Conservation (phyloP, 2,329 filamentous ascomycete genomes). For the Pestalotiopsis sp. region DNA sequence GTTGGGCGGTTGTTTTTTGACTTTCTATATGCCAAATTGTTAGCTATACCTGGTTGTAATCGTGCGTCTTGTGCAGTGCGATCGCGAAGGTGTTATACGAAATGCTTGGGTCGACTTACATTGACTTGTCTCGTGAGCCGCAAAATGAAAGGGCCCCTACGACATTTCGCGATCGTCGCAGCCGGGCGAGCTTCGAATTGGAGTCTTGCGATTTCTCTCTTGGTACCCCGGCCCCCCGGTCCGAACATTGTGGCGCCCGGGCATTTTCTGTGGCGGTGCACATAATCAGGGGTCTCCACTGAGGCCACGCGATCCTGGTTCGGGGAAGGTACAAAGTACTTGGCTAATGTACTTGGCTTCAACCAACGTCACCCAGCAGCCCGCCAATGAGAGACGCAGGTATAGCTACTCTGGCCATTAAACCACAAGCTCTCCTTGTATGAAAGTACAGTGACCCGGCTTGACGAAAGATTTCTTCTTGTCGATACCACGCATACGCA, state of each 20-base stretch:
- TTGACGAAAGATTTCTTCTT: not conserved
- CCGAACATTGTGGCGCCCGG: not conserved
- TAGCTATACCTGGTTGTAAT: not conserved
- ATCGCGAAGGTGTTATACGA: too few species aligned
- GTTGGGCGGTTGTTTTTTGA: slow-evolving; percentile 4
- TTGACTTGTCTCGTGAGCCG: not conserved
- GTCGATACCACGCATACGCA: not conserved
- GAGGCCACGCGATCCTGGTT: slow-evolving; percentile 1
- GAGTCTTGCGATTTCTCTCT: not conserved
- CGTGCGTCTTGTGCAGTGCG: not conserved
- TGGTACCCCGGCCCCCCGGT: not conserved
- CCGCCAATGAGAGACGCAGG: not conserved
- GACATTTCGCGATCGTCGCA: not conserved
- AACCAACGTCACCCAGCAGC: not conserved
- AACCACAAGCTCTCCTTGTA: not conserved
- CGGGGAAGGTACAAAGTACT: not conserved
- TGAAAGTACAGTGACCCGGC: not conserved
- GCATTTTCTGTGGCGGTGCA: not conserved
- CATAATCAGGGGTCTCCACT: not conserved
- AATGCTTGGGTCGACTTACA: not conserved
- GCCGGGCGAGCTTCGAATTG: not conserved
- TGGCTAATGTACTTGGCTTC: not conserved
- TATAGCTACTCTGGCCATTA: not conserved
- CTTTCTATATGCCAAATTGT: too few species aligned
- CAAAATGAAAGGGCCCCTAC: not conserved